Evolutionary conservation across 1,284 basidiomycete species (phyloP).

Genomic region (Leccinum variabile): DNA sequence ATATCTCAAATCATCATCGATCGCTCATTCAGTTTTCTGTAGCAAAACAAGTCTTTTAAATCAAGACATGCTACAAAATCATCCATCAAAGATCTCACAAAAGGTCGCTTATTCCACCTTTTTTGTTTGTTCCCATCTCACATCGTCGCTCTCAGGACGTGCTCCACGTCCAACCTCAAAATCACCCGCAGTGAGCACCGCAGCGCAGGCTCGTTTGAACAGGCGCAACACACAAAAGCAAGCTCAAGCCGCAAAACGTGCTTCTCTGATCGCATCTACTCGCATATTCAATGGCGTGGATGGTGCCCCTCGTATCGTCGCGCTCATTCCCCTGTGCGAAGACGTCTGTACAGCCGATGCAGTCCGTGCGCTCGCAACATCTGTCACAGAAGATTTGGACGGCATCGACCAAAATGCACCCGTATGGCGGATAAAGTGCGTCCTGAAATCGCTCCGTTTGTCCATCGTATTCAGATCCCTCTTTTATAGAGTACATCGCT

Average conservation of each 20-base stretch:
- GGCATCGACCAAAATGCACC: conserved; percentile 27
- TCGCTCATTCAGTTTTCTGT: background rate
- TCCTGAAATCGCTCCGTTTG: conserved; percentile 19
- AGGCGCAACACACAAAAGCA: conserved; percentile 82
- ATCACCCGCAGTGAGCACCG: conserved; percentile 36
- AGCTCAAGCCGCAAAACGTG: conserved; percentile 68
- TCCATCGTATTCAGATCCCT: conserved; percentile 12
- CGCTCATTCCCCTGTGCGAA: conserved; percentile 73
- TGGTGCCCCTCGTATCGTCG: conserved; percentile 78
- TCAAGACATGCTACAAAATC: conserved; percentile 87
- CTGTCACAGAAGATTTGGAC: conserved; percentile 55
- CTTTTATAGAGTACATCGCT: conserved; percentile 68
- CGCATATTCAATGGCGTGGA: conserved; percentile 76
- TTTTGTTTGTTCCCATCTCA: background rate
- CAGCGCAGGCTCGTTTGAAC: conserved; percentile 65
- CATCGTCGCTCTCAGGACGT: conserved; percentile 44
- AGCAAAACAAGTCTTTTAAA: conserved; percentile 91
- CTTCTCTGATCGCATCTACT: conserved; percentile 65
- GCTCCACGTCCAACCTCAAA: conserved; percentile 56
- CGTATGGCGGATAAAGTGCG: conserved; percentile 67
- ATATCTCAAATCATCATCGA: background rate
- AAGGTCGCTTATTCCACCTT: conserved; percentile 52
- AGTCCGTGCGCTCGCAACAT: conserved; percentile 61
- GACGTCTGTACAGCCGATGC: conserved; percentile 60
- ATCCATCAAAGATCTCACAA: conserved; percentile 76